Base-by-base conservation (phyloP, 371 early-diverging fungal species). In the Cokeromyces recurvatus region DNA sequence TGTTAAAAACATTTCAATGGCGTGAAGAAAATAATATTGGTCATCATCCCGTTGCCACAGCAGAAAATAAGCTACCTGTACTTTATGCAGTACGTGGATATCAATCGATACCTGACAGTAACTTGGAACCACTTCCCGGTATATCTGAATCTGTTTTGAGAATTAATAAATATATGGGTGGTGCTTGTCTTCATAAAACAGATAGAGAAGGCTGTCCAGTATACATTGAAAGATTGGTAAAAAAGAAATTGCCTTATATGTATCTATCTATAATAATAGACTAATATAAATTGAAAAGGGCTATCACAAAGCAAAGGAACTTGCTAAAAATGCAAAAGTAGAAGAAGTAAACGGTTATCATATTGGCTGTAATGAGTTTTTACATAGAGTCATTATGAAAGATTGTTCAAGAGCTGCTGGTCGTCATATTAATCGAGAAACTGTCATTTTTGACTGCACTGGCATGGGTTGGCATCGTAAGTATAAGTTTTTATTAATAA, bases 371-470 rank as follows among this genome's bases (percentile, higher is more conserved):
- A 81, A 81, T n/a, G 92, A 92, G 52, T 87, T 88, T 51, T 59
- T 86, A 15, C 74, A 79, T 56, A 74, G 78, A 43, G 78, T 82
- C 5, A 51, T 90, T 23, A 83, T 89, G 78, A 74, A 76, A 32
- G 87, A 87, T 55, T 86, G 87, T 40, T 79, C 85, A 34, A 71
- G 77, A 54, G 57, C 66, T 23, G 77, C 85, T 9, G 86, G 85
- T 21, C 73, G 68, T 42, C 61, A 66, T 32, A 81, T 92, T 45
- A 82, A 82, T 38, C 77, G 85, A 57, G 89, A 90, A 59, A 85
- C 85, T 0, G 89, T 90, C 41, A 85, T 92, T 45, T 88, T 92
- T 53, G 92, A 92, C 53, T 81, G 87, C 61, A 81, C 84, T 9
- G 89, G 86, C 47, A 82, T 90, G 82, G 81, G 82, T 9, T 82